Evolutionary conservation across 352 stramenopile species (phyloP).

Genomic region (Pythium biforme): DNA sequence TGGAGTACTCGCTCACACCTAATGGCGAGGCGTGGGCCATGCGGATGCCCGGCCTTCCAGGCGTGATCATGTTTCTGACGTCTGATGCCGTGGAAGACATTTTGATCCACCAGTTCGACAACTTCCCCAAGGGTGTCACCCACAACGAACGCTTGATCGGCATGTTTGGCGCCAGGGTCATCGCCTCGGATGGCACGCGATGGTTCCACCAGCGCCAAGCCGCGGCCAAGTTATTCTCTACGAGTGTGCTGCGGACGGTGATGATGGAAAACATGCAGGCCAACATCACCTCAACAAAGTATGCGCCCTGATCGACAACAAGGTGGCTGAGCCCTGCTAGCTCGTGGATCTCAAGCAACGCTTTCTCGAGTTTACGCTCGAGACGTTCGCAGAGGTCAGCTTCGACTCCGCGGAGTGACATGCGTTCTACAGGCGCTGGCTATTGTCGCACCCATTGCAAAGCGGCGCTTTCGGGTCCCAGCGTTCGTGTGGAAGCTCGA

Average conservation of each 20-base stretch:
- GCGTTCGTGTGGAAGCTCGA: too few relatives aligned
- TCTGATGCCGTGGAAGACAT: constrained; percentile 29
- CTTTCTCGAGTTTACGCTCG: too few relatives aligned
- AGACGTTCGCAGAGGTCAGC: too few relatives aligned
- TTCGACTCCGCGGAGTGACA: too few relatives aligned
- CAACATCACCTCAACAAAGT: constrained; percentile 1
- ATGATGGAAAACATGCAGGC: too few relatives aligned
- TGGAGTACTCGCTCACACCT: too few relatives aligned
- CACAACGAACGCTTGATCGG: constrained; percentile 16
- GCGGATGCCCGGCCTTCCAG: constrained; percentile 15
- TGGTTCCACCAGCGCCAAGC: constrained; percentile 38
- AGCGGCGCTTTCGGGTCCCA: too few relatives aligned
- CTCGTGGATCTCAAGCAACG: too few relatives aligned
- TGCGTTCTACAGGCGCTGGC: too few relatives aligned
- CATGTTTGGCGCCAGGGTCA: constrained; percentile 23
- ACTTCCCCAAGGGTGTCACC: constrained; percentile 27
- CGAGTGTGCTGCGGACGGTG: constrained; percentile 26
- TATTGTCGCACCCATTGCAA: too few relatives aligned
- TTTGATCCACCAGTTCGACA: constrained; percentile 28
- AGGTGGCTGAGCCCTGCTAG: too few relatives aligned
- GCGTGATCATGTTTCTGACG: constrained; percentile 17
- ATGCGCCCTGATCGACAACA: too few relatives aligned
- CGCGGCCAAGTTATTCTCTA: constrained; percentile 33
- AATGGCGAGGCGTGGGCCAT: constrained; percentile 26
- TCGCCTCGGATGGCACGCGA: constrained; percentile 29